phyloP scores from a whole-genome alignment of 805 yeast genomes.

The Phaffomyces opuntiae region DNA sequence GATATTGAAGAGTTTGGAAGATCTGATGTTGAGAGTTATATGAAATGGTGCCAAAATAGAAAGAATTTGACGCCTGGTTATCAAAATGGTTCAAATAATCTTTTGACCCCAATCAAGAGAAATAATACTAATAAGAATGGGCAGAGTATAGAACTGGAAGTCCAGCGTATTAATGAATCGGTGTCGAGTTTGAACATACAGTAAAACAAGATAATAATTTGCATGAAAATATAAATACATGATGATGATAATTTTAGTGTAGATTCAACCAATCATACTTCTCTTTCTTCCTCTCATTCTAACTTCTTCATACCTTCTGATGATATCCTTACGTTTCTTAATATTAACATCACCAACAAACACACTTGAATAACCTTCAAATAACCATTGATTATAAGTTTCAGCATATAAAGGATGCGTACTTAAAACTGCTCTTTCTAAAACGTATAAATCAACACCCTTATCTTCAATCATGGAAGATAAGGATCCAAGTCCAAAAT shows the following conservation, averaged over 20 bases:
- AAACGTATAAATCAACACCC: conserved; percentile 93
- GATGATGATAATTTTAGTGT: too few species aligned
- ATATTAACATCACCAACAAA: conserved; percentile 30
- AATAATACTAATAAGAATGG: neutral
- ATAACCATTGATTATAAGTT: conserved; percentile 58
- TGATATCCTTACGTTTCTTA: conserved; percentile 42
- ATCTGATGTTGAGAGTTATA: conserved; percentile 19
- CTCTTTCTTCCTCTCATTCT: conserved; percentile 91
- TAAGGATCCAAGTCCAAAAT: conserved; percentile 83
- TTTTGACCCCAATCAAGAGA: too few species aligned
- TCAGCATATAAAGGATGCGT: conserved; percentile 78
- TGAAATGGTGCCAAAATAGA: conserved; percentile 27
- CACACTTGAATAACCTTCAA: conserved; percentile 56
- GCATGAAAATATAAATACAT: too few species aligned
- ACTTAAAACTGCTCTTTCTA: conserved; percentile 85
- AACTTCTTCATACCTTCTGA: conserved; percentile 70
- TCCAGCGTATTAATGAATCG: conserved; percentile 12
- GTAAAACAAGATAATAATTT: too few species aligned
- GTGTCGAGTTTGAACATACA: conserved; percentile 11
- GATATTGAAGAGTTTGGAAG: conserved; percentile 21
- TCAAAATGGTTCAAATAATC: conserved; percentile 18
- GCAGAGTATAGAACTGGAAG: conserved; percentile 15
- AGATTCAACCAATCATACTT: conserved; percentile 72
- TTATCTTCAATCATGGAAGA: conserved; percentile 79
- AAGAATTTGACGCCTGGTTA: conserved; percentile 37